Evolutionary conservation across 1,284 basidiomycete genomes (phyloP).

Genomic region (Xanthoconium separans): DNA sequence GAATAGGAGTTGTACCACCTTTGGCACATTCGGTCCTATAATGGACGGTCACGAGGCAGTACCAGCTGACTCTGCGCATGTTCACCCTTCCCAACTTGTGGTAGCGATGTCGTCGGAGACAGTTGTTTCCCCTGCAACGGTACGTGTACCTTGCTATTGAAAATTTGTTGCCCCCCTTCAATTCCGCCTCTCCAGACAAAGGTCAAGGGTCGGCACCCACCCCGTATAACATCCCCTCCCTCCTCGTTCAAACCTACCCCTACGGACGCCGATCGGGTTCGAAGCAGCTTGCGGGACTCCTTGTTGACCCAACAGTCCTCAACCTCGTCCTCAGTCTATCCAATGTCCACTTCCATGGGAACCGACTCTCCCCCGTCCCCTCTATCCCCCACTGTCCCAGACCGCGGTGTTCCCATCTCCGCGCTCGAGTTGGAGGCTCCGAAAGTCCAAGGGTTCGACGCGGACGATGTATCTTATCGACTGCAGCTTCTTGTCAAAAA

Average conservation of each 20-base stretch:
- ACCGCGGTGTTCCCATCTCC: slow-evolving; percentile 43
- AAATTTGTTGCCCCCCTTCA: slow-evolving; percentile 16
- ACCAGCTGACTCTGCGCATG: background rate
- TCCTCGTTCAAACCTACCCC: slow-evolving; percentile 33
- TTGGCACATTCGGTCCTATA: slow-evolving; percentile 27
- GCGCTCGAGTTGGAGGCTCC: slow-evolving; percentile 48
- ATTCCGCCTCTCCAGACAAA: slow-evolving; percentile 23
- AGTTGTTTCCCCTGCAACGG: slow-evolving; percentile 16
- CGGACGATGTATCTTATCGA: slow-evolving; percentile 79
- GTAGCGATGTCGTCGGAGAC: slow-evolving; percentile 11
- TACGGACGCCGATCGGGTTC: slow-evolving; percentile 26
- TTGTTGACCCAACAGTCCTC: slow-evolving; percentile 52
- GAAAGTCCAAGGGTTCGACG: slow-evolving; percentile 56
- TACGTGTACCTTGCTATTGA: slow-evolving; percentile 17
- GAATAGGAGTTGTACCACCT: slow-evolving; percentile 28
- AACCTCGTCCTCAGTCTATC: slow-evolving; percentile 72
- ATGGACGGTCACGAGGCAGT: slow-evolving; percentile 17
- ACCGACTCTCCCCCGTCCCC: slow-evolving; percentile 61
- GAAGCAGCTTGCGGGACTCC: slow-evolving; percentile 46
- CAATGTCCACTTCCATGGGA: slow-evolving; percentile 57
- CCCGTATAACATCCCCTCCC: slow-evolving; percentile 32
- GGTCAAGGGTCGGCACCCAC: slow-evolving; percentile 25
- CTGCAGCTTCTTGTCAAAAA: slow-evolving; percentile 78
- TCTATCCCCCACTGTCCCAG: slow-evolving; percentile 47
- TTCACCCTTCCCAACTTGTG: slow-evolving; percentile 3